These are phyloP conservation scores for Hypsizygus ulmarius DNA, from an alignment of 1,284 basidiomycete genomes.

Conservation along the genomic window DNA sequence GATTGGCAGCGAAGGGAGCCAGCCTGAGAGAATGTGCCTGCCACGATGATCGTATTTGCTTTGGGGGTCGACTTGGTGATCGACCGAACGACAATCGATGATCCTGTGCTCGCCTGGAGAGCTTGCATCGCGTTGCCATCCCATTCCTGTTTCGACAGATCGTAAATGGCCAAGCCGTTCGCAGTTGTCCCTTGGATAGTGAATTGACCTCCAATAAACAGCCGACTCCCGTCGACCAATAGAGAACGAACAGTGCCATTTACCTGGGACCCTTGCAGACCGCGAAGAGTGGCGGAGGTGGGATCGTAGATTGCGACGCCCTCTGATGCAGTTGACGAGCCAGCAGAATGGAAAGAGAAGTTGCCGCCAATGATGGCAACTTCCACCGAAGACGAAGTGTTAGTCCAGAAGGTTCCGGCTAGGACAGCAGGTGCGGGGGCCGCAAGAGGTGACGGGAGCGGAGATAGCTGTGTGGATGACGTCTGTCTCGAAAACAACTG, in stretches of 20 bases:
- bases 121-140: conserved; percentile 53
- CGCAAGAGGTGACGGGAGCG: conserved; percentile 55
- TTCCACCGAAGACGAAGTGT: conserved; percentile 62
- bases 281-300: conserved; percentile 44
- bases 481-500: conserved; percentile 54
- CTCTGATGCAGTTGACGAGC: conserved; percentile 42
- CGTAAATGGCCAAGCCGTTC: conserved; percentile 75
- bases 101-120: conserved; percentile 53
- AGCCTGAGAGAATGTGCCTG: conserved; percentile 81
- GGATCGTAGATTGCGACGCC: conserved; percentile 79
- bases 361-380: conserved; percentile 88
- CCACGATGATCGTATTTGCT: conserved; percentile 72
- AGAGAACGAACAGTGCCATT: conserved; percentile 75
- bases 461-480: conserved; percentile 33
- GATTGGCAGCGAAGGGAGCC: conserved; percentile 76
- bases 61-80: conserved; percentile 66
- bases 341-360: conserved; percentile 63
- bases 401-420: conserved; percentile 89
- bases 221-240: conserved; percentile 59
- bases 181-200: conserved; percentile 51
- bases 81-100: conserved; percentile 68
- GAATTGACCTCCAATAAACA: conserved; percentile 85
- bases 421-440: conserved; percentile 78
- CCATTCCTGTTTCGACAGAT: conserved; percentile 66
- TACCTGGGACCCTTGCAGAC: conserved; percentile 59